phyloP scores from a whole-genome alignment of 2,329 filamentous ascomycete genomes.

The Davidsoniella neocaledoniae region DNA sequence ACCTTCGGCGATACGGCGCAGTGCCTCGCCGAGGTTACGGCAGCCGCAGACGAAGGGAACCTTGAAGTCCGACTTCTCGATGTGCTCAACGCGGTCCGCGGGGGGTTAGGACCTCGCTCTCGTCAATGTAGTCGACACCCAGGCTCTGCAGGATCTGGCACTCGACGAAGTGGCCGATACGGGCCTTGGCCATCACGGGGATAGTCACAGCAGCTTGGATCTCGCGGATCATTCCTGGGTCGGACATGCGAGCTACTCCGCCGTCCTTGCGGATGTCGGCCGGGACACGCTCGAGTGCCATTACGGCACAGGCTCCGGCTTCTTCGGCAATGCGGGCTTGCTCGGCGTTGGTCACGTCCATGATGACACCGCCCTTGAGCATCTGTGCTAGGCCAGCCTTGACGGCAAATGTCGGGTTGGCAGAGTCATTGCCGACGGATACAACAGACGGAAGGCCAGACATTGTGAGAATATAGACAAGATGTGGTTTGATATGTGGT shows the following conservation, averaged over 20 bases:
- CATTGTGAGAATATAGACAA: conserved; percentile 1
- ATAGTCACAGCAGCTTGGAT: conserved; percentile 93
- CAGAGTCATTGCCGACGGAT: conserved; percentile 12
- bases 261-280: conserved; percentile 88
- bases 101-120: conserved; percentile 92
- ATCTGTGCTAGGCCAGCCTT: conserved; percentile 94
- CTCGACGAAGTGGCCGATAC: conserved; percentile 96
- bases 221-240: conserved; percentile 84
- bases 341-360: conserved; percentile 91
- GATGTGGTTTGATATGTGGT: not conserved
- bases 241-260: conserved; percentile 92
- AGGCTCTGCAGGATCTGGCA: conserved; percentile 95
- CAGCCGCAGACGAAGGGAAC: conserved; percentile 94
- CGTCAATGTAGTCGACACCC: conserved; percentile 94
- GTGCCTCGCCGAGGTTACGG: conserved; percentile 81
- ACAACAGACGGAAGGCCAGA: conserved; percentile 8
- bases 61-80: conserved; percentile 70
- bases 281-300: conserved; percentile 94
- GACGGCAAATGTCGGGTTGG: conserved; percentile 52
- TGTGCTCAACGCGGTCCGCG: conserved; percentile 82
- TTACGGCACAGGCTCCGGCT: conserved; percentile 87
- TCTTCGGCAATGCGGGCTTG: conserved; percentile 96
- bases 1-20: conserved; percentile 78
- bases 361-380: conserved; percentile 98
- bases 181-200: conserved; percentile 96